Evolutionary conservation across 345 rosid species (phyloP).

Genomic region (Orychophragmus violaceus): DNA sequence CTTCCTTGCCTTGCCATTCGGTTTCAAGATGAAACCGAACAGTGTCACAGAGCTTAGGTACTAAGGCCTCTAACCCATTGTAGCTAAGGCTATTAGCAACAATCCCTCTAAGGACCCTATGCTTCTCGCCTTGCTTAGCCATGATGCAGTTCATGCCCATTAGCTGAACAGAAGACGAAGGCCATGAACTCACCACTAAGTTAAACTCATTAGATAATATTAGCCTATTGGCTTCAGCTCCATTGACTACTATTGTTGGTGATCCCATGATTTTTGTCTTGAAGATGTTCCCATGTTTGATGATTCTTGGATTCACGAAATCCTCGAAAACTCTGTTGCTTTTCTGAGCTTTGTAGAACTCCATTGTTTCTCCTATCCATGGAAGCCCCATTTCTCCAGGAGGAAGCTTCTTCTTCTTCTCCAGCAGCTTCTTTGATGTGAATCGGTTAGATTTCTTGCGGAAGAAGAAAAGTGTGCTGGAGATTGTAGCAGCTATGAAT

Average conservation of each 20-base stretch:
- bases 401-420: conserved; percentile 40
- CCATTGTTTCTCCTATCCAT: conserved; percentile 66
- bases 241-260: conserved; percentile 56
- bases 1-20: conserved; percentile 42
- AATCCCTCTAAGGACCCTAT: conserved; percentile 41
- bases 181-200: conserved; percentile 79
- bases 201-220: conserved; percentile 66
- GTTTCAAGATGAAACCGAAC: conserved; percentile 40
- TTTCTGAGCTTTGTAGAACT: conserved; percentile 60
- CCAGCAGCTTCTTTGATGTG: neutral
- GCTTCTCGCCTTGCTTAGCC: conserved; percentile 61
- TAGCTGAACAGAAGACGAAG: conserved; percentile 58
- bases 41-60: conserved; percentile 48
- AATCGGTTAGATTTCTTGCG: conserved; percentile 17
- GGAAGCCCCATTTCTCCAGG: conserved; percentile 69
- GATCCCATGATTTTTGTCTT: conserved; percentile 69
- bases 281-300: conserved; percentile 56
- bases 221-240: conserved; percentile 59
- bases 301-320: conserved; percentile 51
- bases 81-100: conserved; percentile 40
- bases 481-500: conserved; percentile 36
- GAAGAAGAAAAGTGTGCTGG: conserved; percentile 35
- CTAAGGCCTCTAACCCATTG: conserved; percentile 39
- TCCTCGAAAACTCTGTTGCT: conserved; percentile 53
- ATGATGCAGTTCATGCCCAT: conserved; percentile 66